Base-by-base conservation (phyloP, 306 rosid species). In the Hippophae gyantsensis region DNA sequence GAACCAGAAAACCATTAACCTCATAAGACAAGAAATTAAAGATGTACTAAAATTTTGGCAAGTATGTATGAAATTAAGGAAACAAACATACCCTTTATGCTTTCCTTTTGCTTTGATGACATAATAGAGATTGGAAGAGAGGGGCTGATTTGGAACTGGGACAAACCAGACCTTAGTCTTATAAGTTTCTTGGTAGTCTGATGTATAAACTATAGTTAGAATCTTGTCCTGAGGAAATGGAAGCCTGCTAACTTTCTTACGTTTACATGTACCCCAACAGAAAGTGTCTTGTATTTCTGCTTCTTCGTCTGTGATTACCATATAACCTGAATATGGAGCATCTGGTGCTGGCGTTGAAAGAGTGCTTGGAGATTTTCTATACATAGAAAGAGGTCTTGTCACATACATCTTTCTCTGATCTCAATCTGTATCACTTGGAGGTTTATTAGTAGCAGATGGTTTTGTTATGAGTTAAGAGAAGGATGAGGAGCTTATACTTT, bases 191-290 rank as follows among this genome's bases (percentile, higher is more conserved):
- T 32, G 38, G 38, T 32, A 32, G 5, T 32, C 38, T 32, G 38
- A 32, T 32, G 38, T 32, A 32, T 32, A 32, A 32, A 32, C 38
- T 32, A 32, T 32, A 32, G 38, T 32, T 32, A 79, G 76, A 11
- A 66, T 52, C 72, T 56, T 50, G 67, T 84, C 78, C 77, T 89
- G 97, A 61, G 87, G 95, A 49, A 89, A 74, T 43, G 95, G 97
- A 32, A 84, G 74, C 2, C 10, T 66, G 54, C 69, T 66, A 42
- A 86, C 67, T 59, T 61, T 73, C 44, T 63, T 65, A 51, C 14
- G 63, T 48, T 70, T 51, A 43, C 76, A 69, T 8, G 79, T 52
- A 12, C 87, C 89, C 38, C 78, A 64, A 64, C 79, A 77, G 42
- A 78, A 74, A 6, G 25, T 72, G 49, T 69, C 48, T 48, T 65